These are phyloP conservation scores for Mycena sanguinolenta DNA, from an alignment of 768 basidiomycete species.

Conservation along the genomic window DNA sequence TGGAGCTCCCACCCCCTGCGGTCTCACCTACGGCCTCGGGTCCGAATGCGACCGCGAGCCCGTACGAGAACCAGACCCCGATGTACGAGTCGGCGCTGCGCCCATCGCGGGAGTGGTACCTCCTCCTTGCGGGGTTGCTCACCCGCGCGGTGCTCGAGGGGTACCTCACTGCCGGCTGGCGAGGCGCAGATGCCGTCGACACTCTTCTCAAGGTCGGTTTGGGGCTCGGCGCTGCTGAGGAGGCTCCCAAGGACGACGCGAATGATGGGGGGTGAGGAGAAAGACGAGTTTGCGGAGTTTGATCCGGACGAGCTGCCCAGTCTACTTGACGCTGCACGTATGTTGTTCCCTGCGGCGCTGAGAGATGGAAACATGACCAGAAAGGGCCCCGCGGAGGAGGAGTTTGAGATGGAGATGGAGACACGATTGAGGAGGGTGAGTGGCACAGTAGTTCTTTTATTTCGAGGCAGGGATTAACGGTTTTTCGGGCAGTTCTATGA, in stretches of 20 bases:
- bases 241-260: constrained; percentile 44
- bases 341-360: constrained; percentile 77
- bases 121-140: constrained; percentile 79
- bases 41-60: constrained; percentile 12
- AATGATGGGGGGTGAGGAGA: neutral
- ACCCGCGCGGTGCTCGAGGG: constrained; percentile 90
- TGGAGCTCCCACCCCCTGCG: constrained; percentile 36
- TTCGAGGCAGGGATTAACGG: constrained; percentile 7
- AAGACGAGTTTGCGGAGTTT: constrained; percentile 64
- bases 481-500: constrained; percentile 75
- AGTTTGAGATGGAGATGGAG: constrained; percentile 83
- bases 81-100: constrained; percentile 65
- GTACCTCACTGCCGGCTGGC: constrained; percentile 87
- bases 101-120: constrained; percentile 86
- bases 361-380: constrained; percentile 44
- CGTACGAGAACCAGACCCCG: constrained; percentile 44
- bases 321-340: constrained; percentile 71
- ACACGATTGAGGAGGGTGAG: constrained; percentile 78
- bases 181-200: constrained; percentile 76
- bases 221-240: constrained; percentile 43
- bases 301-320: constrained; percentile 85
- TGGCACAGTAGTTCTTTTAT: constrained; percentile 3
- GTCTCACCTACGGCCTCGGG: neutral
- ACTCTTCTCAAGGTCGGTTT: constrained; percentile 81
- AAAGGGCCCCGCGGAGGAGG: constrained; percentile 71